A percentile compares a stretch with the other conserved stretches of the same genome.
These are phyloP conservation scores for Laburnicola sp. DNA, from an alignment of 2,329 filamentous ascomycete genomes.

Conservation along the genomic window DNA sequence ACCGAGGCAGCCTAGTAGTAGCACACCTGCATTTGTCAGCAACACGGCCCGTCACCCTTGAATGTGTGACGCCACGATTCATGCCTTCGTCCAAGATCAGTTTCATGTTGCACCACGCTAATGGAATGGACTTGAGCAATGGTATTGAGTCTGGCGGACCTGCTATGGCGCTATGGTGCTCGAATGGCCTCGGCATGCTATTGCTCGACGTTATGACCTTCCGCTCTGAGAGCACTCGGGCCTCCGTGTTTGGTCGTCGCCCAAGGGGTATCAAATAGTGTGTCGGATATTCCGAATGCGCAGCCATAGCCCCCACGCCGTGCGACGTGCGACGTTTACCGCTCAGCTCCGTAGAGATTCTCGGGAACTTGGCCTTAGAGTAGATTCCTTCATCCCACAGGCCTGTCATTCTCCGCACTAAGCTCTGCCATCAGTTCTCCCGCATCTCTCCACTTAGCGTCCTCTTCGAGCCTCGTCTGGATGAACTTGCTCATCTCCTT, in stretches of 20 bases:
- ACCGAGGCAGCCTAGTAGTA: background rate
- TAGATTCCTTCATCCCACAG: constrained; percentile 8
- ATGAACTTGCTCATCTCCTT: constrained; percentile 78
- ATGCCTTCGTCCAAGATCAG: background rate
- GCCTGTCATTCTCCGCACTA: constrained; percentile 76
- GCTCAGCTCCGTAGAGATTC: background rate
- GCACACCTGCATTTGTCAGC: background rate
- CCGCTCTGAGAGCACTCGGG: background rate
- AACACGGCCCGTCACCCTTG: constrained; percentile 2
- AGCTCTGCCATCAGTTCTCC: constrained; percentile 79
- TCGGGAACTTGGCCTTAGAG: background rate
- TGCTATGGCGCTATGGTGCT: background rate
- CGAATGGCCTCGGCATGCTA: background rate
- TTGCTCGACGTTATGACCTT: background rate
- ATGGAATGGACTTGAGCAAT: too few relatives aligned
- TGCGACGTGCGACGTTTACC: background rate
- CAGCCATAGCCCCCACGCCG: background rate
- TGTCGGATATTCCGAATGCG: background rate
- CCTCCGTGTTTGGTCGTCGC: constrained; percentile 1
- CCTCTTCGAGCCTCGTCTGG: constrained; percentile 72
- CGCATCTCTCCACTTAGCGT: constrained; percentile 75
- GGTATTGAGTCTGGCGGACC: too few relatives aligned
- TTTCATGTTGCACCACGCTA: background rate
- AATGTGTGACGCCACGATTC: constrained; percentile 1
- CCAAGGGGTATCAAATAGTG: constrained; percentile 3